phyloP scores from a whole-genome alignment of 1,284 basidiomycete species.

The Ustilago lituana region DNA sequence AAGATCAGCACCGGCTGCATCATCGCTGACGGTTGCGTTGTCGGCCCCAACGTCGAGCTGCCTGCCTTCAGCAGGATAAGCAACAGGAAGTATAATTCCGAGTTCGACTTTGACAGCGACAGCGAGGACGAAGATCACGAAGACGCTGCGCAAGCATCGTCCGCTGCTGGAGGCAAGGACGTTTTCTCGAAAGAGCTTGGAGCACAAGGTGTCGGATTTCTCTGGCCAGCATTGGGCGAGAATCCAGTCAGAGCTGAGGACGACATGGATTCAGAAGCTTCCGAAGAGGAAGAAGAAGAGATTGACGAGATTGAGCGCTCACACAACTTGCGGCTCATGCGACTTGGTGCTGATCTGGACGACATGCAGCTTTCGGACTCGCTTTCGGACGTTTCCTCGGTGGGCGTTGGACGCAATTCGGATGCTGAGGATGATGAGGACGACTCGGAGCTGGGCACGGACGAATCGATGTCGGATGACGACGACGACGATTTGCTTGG shows the following conservation, averaged over 20 bases:
- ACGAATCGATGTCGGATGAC: conserved; percentile 28
- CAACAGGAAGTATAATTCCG: conserved; percentile 62
- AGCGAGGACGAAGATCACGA: conserved; percentile 43
- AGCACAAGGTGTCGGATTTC: conserved; percentile 40
- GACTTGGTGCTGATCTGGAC: conserved; percentile 39
- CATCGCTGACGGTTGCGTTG: conserved; percentile 61
- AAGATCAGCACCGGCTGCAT: conserved; percentile 71
- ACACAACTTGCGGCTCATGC: conserved; percentile 50
- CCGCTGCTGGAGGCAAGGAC: conserved; percentile 10
- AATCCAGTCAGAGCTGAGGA: conserved; percentile 17
- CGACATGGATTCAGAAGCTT: conserved; percentile 29
- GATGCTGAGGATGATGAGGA: conserved; percentile 39
- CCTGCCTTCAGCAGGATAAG: conserved; percentile 79
- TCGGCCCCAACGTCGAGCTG: conserved; percentile 72
- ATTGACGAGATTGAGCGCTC: conserved; percentile 52
- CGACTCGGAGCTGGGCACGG: conserved; percentile 24
- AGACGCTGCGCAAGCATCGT: conserved; percentile 43
- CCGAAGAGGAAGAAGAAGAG: conserved; percentile 43
- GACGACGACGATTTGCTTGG: conserved; percentile 37
- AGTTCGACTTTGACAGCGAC: conserved; percentile 47
- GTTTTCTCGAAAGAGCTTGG: conserved; percentile 40
- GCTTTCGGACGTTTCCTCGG: conserved; percentile 54
- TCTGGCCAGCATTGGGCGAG: conserved; percentile 58
- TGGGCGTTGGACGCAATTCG: conserved; percentile 52
- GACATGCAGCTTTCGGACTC: conserved; percentile 48